These are phyloP conservation scores for Heritiera littoralis DNA, from an alignment of 345 rosid species.

Conservation along the genomic window DNA sequence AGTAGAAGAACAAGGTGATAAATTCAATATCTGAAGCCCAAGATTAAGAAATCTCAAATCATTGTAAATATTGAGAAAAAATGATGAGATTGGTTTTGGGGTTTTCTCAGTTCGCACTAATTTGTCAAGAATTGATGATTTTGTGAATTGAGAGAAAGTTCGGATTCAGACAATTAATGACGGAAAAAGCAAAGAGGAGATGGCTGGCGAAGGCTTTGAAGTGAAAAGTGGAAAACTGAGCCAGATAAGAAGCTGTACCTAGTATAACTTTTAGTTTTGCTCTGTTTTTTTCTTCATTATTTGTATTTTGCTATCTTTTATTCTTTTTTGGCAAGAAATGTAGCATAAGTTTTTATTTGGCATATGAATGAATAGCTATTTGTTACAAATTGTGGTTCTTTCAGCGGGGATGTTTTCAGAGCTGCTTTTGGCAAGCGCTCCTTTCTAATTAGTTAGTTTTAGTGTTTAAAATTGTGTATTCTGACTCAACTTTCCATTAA, in stretches of 20 bases:
- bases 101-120: not conserved
- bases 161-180: not conserved
- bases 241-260: not conserved
- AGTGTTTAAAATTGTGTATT: not conserved
- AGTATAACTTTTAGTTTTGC: not conserved
- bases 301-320: conserved; percentile 8
- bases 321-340: conserved; percentile 30
- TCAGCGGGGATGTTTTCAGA: not conserved
- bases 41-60: not conserved
- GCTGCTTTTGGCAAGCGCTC: not conserved
- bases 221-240: not conserved
- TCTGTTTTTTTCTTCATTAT: not conserved
- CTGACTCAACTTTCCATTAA: not conserved
- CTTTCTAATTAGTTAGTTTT: not conserved
- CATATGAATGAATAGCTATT: not conserved
- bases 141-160: conserved; percentile 19
- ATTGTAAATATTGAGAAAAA: conserved; percentile 26
- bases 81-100: not conserved
- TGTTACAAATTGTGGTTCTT: conserved; percentile 1
- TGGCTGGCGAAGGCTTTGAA: not conserved
- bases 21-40: not conserved
- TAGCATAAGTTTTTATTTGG: conserved; percentile 15
- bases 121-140: conserved; percentile 1
- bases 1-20: conserved; percentile 29
- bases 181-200: not conserved